A percentile compares a stretch with the other conserved stretches of the same genome.
Evolutionary conservation across 2,329 filamentous ascomycete species (phyloP).

Genomic region (Fusarium sp.): DNA sequence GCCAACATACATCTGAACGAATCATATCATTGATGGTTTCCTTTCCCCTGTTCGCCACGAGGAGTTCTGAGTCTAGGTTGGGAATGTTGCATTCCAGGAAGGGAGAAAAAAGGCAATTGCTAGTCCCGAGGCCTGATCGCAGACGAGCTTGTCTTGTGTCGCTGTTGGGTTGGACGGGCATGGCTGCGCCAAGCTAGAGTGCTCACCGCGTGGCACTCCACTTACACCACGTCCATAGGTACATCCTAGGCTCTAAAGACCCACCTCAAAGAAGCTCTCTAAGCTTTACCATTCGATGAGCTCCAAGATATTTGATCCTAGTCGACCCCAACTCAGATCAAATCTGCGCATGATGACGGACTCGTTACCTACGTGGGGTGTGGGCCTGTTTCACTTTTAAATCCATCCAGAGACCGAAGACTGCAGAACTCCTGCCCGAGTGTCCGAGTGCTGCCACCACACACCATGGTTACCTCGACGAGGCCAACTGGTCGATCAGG

Average conservation of each 20-base stretch:
- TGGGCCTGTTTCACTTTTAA: constrained; percentile 41
- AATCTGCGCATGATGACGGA: constrained; percentile 28
- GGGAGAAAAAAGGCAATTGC: not conserved
- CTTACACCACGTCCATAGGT: constrained; percentile 14
- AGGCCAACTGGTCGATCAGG: too few relatives aligned
- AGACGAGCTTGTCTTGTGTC: constrained; percentile 4
- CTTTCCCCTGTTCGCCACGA: not conserved
- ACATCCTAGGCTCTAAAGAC: too few relatives aligned
- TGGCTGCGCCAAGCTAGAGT: not conserved
- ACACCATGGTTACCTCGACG: constrained; percentile 11
- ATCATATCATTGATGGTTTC: not conserved
- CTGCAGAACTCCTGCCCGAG: constrained; percentile 25
- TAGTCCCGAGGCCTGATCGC: constrained; percentile 20
- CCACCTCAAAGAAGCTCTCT: too few relatives aligned
- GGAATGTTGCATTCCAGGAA: not conserved
- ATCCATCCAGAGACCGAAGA: constrained; percentile 35
- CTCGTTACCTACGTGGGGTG: constrained; percentile 32
- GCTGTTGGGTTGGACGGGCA: not conserved
- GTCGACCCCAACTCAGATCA: constrained; percentile 3
- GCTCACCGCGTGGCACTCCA: constrained; percentile 17
- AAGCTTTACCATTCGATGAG: constrained; percentile 48
- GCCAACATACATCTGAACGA: not conserved
- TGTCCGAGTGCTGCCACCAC: constrained; percentile 26
- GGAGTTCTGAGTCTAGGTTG: not conserved
- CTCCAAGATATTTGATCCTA: constrained; percentile 45